Base-by-base conservation (phyloP, 345 rosid genomes). In the Camelina hispida region DNA sequence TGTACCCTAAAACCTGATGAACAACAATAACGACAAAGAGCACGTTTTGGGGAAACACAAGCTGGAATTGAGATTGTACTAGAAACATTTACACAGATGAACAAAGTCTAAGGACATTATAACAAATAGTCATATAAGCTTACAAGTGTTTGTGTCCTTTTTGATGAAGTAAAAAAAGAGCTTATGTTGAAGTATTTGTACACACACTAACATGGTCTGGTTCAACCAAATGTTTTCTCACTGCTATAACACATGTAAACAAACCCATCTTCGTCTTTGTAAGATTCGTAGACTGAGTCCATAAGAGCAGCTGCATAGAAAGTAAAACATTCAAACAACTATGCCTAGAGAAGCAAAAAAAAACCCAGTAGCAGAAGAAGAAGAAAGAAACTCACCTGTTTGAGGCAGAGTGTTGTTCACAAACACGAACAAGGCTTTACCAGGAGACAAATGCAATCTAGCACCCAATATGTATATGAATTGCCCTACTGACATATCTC, bases 401-500 rank as follows among this genome's bases (percentile, higher is more conserved):
- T 86, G 98, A 9, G 96, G 98, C 35, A 89, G 74, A 23, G 93
- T 91, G 72, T 94, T 84, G 69, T 94, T 84, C 1, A 91, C 89
- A 56, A 94, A 91, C 52, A 94, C 89, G 70, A 94, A 88, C 23
- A 88, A 87, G 47, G 93, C 92, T 79, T 85, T 88, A 44, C 93
- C 93, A 2, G 91, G 92, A 53, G 83, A 59, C 68, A 90, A 73
- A 0, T 72, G 87, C 67, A 91, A 89, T 73, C 98, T 86, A 59
- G 56, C 63, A 79, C 96, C 84, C 69, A 91, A 75, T 5, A 93
- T 73, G 83, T 89, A 88, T 53, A 88, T 88, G 80, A 88, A 94
- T 54, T 94, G 97, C 11, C 98, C 98, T 13, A 91, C 87, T 1
- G 96, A 86, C 95, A 88, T 91, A 75, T 91, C 96, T 64, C 96